Evolutionary conservation across 1,139 yeast species (phyloP).

Genomic region (Hyphopichia burtonii): DNA sequence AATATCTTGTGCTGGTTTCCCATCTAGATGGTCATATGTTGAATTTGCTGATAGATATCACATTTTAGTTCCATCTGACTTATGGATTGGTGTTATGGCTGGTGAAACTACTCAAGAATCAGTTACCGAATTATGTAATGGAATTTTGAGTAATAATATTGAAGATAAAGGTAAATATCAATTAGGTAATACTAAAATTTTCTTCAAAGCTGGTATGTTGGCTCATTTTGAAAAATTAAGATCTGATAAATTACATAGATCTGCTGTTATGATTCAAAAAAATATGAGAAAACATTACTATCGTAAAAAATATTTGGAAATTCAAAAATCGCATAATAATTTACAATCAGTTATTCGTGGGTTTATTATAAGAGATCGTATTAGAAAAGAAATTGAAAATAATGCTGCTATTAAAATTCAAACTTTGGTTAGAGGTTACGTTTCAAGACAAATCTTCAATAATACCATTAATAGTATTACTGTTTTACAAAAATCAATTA

Average conservation of each 20-base stretch:
- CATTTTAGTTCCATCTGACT: conserved; percentile 68
- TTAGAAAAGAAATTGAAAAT: conserved; percentile 57
- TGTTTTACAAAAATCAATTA: conserved; percentile 63
- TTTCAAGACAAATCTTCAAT: conserved; percentile 48
- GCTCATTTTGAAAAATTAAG: conserved; percentile 89
- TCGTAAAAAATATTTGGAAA: conserved; percentile 60
- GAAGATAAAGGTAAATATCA: conserved; percentile 73
- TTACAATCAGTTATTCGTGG: conserved; percentile 71
- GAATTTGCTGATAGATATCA: conserved; percentile 92
- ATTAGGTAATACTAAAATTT: conserved; percentile 84
- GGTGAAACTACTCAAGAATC: conserved; percentile 56
- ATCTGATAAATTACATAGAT: conserved; percentile 68
- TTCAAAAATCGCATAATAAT: conserved; percentile 51
- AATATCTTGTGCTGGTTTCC: conserved; percentile 97
- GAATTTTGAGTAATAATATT: conserved; percentile 63
- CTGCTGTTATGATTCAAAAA: conserved; percentile 87
- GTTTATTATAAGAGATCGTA: conserved; percentile 53
- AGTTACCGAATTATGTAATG: conserved; percentile 63
- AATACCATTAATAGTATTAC: conserved; percentile 51
- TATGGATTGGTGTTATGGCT: conserved; percentile 64
- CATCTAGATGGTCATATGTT: conserved; percentile 92
- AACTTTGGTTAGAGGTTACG: conserved; percentile 65
- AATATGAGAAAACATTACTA: conserved; percentile 66
- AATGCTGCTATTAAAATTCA: conserved; percentile 74
- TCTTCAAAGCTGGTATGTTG: conserved; percentile 94